Percentiles rank a stretch among this genome's conserved stretches.
phyloP scores from a whole-genome alignment of 2,329 filamentous ascomycete genomes.

The Alternaria arborescens region DNA sequence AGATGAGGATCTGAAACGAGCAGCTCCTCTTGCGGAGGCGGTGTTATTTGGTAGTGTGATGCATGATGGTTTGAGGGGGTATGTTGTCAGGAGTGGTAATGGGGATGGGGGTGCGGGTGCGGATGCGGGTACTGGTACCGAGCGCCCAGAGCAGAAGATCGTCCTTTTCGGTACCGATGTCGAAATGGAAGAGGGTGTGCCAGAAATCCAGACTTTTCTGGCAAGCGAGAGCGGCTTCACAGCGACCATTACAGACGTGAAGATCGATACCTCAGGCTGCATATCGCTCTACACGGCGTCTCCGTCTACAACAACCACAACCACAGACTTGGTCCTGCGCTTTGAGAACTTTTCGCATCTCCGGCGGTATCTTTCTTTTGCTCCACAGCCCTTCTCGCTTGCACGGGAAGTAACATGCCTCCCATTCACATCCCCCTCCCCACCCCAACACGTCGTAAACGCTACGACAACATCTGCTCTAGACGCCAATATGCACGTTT shows the following conservation, averaged over 20 bases:
- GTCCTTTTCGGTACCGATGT: slow-evolving; percentile 20
- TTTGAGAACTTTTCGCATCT: slow-evolving; percentile 11
- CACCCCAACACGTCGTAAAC: slow-evolving; percentile 18
- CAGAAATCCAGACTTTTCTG: slow-evolving; percentile 5
- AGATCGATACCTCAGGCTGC: slow-evolving; percentile 14
- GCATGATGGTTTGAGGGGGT: slow-evolving; percentile 33
- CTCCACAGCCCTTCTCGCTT: neutral
- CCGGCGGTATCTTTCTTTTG: neutral
- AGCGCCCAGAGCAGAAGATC: slow-evolving; percentile 8
- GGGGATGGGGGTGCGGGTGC: neutral
- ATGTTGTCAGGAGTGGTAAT: slow-evolving; percentile 3
- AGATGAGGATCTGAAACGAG: neutral
- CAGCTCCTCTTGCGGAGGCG: neutral
- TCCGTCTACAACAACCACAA: neutral
- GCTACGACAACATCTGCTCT: slow-evolving; percentile 36
- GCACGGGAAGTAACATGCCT: neutral
- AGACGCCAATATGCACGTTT: slow-evolving; percentile 22
- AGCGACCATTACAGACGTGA: slow-evolving; percentile 14
- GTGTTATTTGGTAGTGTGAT: slow-evolving; percentile 33
- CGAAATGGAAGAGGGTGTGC: slow-evolving; percentile 11
- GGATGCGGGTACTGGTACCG: neutral
- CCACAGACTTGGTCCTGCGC: neutral
- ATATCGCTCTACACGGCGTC: slow-evolving; percentile 3
- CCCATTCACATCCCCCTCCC: slow-evolving; percentile 7
- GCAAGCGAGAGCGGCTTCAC: neutral